Conservation (phyloP, 306 rosid genomes). For the Betula pendula region DNA sequence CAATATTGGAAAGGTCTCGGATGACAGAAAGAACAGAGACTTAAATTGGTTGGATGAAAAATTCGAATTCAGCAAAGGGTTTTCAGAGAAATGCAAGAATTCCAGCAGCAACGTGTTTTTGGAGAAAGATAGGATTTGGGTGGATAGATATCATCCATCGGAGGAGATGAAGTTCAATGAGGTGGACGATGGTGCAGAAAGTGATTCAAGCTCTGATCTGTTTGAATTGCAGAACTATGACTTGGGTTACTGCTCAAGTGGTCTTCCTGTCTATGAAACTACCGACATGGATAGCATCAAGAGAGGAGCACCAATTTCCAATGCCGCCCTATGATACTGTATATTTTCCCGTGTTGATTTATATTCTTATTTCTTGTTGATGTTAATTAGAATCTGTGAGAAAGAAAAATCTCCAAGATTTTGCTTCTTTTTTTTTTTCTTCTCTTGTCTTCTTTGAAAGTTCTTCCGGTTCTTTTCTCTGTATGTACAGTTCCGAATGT, state of each 20-base stretch:
- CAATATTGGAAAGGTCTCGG: slow-evolving; percentile 41
- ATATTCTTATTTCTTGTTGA: slow-evolving; percentile 25
- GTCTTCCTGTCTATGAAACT: slow-evolving; percentile 93
- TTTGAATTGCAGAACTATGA: slow-evolving; percentile 95
- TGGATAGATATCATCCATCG: slow-evolving; percentile 31
- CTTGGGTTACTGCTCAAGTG: slow-evolving; percentile 70
- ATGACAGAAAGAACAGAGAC: slow-evolving; percentile 48
- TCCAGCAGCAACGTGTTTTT: slow-evolving; percentile 22
- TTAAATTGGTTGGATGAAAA: slow-evolving; percentile 39
- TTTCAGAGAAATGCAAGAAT: slow-evolving; percentile 52
- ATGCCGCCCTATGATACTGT: slow-evolving; percentile 42
- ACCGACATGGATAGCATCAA: slow-evolving; percentile 89
- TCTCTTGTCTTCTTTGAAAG: slow-evolving; percentile 30
- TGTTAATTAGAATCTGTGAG: slow-evolving; percentile 43
- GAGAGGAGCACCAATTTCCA: slow-evolving; percentile 79
- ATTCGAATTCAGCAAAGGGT: slow-evolving; percentile 30
- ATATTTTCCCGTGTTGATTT: slow-evolving; percentile 29
- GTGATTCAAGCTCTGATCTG: slow-evolving; percentile 97
- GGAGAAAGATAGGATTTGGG: slow-evolving; percentile 38
- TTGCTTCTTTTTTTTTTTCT: slow-evolving; percentile 22
- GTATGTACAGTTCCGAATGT: slow-evolving; percentile 56
- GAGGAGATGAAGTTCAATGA: slow-evolving; percentile 41
- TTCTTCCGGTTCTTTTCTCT: slow-evolving; percentile 31
- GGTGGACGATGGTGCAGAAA: slow-evolving; percentile 77
- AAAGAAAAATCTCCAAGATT: slow-evolving; percentile 37